Percentiles rank a stretch among this genome's conserved stretches.
These are phyloP conservation scores for Pyricularia grisea DNA, from an alignment of 2,329 filamentous ascomycete species.

Conservation along the genomic window DNA sequence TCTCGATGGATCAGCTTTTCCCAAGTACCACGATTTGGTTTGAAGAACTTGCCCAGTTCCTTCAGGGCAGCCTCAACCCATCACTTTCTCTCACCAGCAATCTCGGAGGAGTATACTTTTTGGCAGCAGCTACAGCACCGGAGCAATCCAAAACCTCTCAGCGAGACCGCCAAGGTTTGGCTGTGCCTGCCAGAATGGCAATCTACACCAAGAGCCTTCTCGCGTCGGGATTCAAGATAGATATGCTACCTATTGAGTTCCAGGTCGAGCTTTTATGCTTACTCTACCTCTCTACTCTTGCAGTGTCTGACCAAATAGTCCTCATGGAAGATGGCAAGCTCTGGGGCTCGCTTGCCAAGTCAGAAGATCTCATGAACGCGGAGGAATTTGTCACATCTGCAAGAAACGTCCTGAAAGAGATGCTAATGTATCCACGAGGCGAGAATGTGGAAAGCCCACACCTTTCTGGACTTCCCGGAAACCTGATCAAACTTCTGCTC, in stretches of 20 bases:
- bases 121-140: constrained; percentile 27
- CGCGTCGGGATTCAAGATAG: constrained; percentile 25
- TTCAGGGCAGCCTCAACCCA: constrained; percentile 42
- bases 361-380: constrained; percentile 26
- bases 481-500: constrained; percentile 34
- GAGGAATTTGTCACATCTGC: constrained; percentile 33
- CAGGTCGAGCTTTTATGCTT: constrained; percentile 42
- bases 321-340: constrained; percentile 32
- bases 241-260: constrained; percentile 27
- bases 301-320: constrained; percentile 45
- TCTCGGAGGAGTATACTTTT: constrained; percentile 59
- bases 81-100: constrained; percentile 67
- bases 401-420: constrained; percentile 24
- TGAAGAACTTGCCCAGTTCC: constrained; percentile 45
- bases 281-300: constrained; percentile 38
- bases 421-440: constrained; percentile 20
- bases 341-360: constrained; percentile 31
- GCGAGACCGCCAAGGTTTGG: constrained; percentile 61
- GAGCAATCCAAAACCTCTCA: constrained; percentile 15
- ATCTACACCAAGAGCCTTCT: constrained; percentile 58
- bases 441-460: background rate
- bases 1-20: constrained; percentile 40
- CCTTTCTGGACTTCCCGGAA: constrained; percentile 21
- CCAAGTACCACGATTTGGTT: constrained; percentile 59
- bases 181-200: constrained; percentile 65